These are phyloP conservation scores for Veloboletus limbatus DNA, from an alignment of 1,284 basidiomycete species.

Conservation along the genomic window DNA sequence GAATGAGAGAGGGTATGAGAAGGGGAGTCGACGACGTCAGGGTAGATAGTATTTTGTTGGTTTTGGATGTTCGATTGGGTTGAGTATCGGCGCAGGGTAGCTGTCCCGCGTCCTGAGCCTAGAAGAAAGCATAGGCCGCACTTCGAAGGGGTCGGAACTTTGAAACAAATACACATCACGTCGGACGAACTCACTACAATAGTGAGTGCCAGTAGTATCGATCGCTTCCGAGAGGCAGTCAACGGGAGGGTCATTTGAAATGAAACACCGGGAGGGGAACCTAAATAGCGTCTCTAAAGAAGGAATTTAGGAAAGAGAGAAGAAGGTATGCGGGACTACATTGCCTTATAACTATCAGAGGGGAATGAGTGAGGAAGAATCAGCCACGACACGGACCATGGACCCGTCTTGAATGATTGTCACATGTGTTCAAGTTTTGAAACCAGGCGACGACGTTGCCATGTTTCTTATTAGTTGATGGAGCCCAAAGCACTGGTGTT, in stretches of 20 bases:
- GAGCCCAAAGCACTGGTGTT: no score
- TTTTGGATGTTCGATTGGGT: neutral
- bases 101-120: conserved; percentile 5
- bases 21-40: neutral
- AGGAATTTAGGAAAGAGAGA: no score
- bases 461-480: no score
- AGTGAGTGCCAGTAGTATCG: conserved; percentile 27
- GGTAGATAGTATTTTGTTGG: neutral
- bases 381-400: no score
- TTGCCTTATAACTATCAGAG: no score
- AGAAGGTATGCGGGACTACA: no score
- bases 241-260: conserved; percentile 27
- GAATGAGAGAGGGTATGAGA: neutral
- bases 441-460: no score
- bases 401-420: no score
- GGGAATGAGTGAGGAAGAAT: no score
- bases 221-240: conserved; percentile 32
- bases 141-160: conserved; percentile 8
- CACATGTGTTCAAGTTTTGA: no score
- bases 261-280: no score
- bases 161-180: neutral
- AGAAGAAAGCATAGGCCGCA: conserved; percentile 25
- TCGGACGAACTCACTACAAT: conserved; percentile 23
- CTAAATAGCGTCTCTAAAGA: no score
- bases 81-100: conserved; percentile 5